phyloP scores from a whole-genome alignment of 257 asterid species.

The Craterostigma plantagineum region DNA sequence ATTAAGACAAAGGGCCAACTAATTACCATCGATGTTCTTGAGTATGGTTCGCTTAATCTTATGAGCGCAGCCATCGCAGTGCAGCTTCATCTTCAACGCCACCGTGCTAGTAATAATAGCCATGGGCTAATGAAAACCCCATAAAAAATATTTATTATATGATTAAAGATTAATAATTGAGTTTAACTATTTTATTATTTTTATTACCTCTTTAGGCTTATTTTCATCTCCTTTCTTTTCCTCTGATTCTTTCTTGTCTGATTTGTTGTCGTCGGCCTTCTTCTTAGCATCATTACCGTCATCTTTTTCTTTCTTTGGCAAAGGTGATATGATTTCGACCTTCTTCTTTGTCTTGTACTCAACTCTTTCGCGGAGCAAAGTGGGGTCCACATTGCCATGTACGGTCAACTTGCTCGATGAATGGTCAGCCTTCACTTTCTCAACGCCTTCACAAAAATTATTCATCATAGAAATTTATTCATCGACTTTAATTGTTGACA shows the following conservation, averaged over 20 bases:
- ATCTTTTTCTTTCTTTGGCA: constrained; percentile 45
- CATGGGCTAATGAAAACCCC: constrained; percentile 37
- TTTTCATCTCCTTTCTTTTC: constrained; percentile 12
- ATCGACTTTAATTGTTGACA: no score
- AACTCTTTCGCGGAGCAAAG: constrained; percentile 49
- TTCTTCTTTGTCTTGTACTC: constrained; percentile 66
- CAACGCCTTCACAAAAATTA: constrained; percentile 54
- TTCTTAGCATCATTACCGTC: constrained; percentile 31
- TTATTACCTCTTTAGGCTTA: constrained; percentile 62
- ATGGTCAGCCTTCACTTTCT: constrained; percentile 58
- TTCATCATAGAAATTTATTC: no score
- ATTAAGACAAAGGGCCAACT: no score
- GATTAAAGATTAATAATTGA: not conserved
- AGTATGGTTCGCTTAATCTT: constrained; percentile 47
- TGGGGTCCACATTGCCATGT: constrained; percentile 73
- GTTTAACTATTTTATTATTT: no score
- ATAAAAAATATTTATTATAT: not conserved
- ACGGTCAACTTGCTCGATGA: constrained; percentile 57
- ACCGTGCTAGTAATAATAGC: constrained; percentile 39
- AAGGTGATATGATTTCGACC: constrained; percentile 70
- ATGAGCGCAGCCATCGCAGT: constrained; percentile 81
- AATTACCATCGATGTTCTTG: constrained; percentile 47
- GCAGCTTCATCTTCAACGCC: constrained; percentile 52
- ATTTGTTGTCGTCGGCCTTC: constrained; percentile 18
- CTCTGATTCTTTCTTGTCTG: constrained; percentile 4